Base-by-base conservation (phyloP, 208 protist genomes). In the Acanthamoeba royreba region DNA sequence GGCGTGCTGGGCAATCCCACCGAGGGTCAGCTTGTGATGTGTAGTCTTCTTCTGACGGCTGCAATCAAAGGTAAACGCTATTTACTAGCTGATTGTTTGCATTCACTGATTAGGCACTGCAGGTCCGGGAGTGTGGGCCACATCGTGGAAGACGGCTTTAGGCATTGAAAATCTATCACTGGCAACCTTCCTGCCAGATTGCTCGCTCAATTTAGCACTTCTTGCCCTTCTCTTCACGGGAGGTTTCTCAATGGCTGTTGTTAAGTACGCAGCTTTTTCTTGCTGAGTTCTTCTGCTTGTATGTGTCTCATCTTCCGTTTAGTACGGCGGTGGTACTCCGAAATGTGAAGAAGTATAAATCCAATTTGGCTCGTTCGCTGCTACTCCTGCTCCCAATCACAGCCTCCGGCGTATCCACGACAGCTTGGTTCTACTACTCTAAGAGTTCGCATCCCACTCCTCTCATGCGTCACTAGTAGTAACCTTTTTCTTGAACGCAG, bases 11-110 rank as follows among this genome's bases (percentile, higher is more conserved):
- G 31, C 31, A 92, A 92, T n/a, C 86, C 86, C 15, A 92, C 86
- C 35, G 86, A 92, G 55, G 86, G 86, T n/a, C 86, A 92, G 55
- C 49, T 92, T 28, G 86, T 74, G 19, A 92, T 92, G 86, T 38
- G 11, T 35, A 28, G 52, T 25, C 45, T 45, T 0, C 45, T 92
- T 22, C 35, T 92, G 40, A 49, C 55, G 15, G 5, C 86, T 22
- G 86, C 53, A 28, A 28, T 72, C 31, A 28, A 35, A 17, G 86
- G 86, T 92, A 74, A n/a, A 5, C 13, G 4, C 8, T 43, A 17
- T 22, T 42, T 17, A 2, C 74, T 28, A 1, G 42, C 15, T 55
- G 42, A 1, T 55, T 8, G 13, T 31, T n/a, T 35, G 8, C n/a
- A 72, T 25, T 17, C 25, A 19, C 25, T 66, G 55, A 8, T 28